phyloP scores from a whole-genome alignment of 2,329 filamentous ascomycete species.

The Zymoseptoria ardabiliae region DNA sequence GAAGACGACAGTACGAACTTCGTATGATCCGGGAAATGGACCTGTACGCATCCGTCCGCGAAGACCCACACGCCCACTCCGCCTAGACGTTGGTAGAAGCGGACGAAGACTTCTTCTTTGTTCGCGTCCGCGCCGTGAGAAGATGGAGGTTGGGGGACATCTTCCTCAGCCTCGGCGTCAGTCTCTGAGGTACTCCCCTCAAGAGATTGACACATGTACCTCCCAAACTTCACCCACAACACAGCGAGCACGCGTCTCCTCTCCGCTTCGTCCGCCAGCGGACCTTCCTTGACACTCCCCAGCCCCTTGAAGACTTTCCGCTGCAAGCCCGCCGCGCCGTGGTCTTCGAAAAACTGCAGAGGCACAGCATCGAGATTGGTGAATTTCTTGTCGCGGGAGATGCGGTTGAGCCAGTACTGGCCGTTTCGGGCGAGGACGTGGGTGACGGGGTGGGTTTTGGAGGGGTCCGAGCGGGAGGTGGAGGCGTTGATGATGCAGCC shows the following conservation, averaged over 20 bases:
- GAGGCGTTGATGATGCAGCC: slow-evolving; percentile 55
- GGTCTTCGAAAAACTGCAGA: slow-evolving; percentile 68
- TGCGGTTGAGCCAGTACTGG: slow-evolving; percentile 54
- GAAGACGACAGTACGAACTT: slow-evolving; percentile 71
- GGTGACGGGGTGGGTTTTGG: slow-evolving; percentile 53
- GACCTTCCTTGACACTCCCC: slow-evolving; percentile 27
- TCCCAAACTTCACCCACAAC: slow-evolving; percentile 62
- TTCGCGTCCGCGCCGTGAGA: slow-evolving; percentile 23
- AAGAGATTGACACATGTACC: slow-evolving; percentile 53
- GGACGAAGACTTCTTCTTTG: slow-evolving; percentile 51
- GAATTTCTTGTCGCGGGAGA: slow-evolving; percentile 46
- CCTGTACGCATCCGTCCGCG: slow-evolving; percentile 69
- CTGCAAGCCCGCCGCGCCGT: slow-evolving; percentile 54
- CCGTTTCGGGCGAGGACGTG: slow-evolving; percentile 66
- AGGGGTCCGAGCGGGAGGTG: slow-evolving; percentile 19
- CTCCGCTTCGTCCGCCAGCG: slow-evolving; percentile 32
- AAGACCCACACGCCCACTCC: slow-evolving; percentile 79
- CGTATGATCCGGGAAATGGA: slow-evolving; percentile 84
- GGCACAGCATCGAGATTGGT: slow-evolving; percentile 46
- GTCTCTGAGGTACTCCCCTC: slow-evolving; percentile 32
- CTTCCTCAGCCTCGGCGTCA: slow-evolving; percentile 24
- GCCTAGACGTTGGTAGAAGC: slow-evolving; percentile 74
- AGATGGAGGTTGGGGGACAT: slow-evolving; percentile 25
- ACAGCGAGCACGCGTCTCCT: slow-evolving; percentile 49
- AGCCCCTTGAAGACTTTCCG: slow-evolving; percentile 49